Evolutionary conservation across 2,329 filamentous ascomycete species (phyloP), one percentile per base, ranked within the genome.

Genomic region (Hypomyces rosellus): DNA sequence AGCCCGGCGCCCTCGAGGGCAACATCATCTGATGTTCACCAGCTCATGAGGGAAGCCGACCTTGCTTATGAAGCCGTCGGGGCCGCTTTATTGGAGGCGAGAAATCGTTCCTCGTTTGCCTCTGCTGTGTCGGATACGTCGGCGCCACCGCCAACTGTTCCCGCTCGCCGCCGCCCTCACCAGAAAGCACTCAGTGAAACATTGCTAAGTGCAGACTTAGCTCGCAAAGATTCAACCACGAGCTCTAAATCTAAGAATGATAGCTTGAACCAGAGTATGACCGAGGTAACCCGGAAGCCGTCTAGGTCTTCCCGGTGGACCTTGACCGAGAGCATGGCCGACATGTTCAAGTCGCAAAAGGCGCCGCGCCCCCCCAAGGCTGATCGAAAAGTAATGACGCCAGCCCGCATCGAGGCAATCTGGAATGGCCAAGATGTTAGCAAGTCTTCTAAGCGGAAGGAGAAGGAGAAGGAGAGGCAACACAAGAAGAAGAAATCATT

Each of bases 361-460:
- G 81, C 84, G 60, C 72, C 72, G 54, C 73, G 72, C 43, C 70
- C 78, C 43, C 70, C 78, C 48, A 78, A 84, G 54, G 79, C 73
- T 0, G 77, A 82, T 46, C 80, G 84, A 64, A 80, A 82, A 69
- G 63, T 82, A 12, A 77, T 50, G 51, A 52, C 78, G 11, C 74
- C 78, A 15, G 70, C 72, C 34, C 73, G 74, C 36, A 65, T 82
- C 20, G 71, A 78, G 55, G 68, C 63, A 43, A 37, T 46, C 25
- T 46, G 43, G 45, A 61, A 50, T 40, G 48, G 44, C 6, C 43
- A 53, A 40, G 48, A 44, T 14, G n/a, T 33, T 18, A 37, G 5
- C 55, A 49, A 18, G 16, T 18, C 34, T 16, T 14, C 20, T 16
- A 39, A 56, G 18, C 22, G 34, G 39, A 47, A 49, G 36, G 36